These are phyloP conservation scores for Theileria parva DNA, from an alignment of 169 alveolate genomes.

Conservation along the genomic window DNA sequence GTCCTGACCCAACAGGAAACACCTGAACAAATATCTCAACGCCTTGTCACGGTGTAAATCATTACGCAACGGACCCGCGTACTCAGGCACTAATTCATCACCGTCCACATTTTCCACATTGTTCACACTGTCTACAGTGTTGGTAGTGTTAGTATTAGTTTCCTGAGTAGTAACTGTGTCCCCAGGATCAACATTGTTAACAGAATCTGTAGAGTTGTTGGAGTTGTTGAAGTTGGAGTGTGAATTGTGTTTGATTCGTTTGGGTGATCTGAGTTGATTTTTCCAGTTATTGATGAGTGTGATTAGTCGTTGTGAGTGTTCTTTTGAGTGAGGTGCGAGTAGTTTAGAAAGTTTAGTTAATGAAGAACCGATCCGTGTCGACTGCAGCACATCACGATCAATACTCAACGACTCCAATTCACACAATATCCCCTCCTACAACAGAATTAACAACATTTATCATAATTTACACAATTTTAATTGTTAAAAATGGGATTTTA, in stretches of 20 bases:
- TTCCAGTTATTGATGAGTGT: slow-evolving; percentile 68
- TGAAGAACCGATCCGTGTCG: slow-evolving; percentile 78
- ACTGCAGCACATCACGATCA: slow-evolving; percentile 74
- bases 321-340: slow-evolving; percentile 33
- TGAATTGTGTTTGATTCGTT: too few relatives aligned
- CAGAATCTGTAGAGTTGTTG: not conserved
- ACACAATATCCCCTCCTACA: slow-evolving; percentile 39
- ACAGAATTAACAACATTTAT: not conserved
- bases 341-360: slow-evolving; percentile 74
- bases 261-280: slow-evolving; percentile 26
- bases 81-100: slow-evolving; percentile 1
- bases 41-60: slow-evolving; percentile 70
- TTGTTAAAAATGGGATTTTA: not conserved
- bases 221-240: too few relatives aligned
- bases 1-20: slow-evolving; percentile 57
- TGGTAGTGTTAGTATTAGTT: not conserved
- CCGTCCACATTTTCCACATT: too few relatives aligned
- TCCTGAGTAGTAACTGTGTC: not conserved
- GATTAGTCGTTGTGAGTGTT: slow-evolving; percentile 34
- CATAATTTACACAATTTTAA: not conserved
- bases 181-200: not conserved
- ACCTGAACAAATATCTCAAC: slow-evolving; percentile 56
- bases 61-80: slow-evolving; percentile 54
- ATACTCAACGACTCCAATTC: slow-evolving; percentile 65
- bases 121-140: not conserved